phyloP scores from a whole-genome alignment of 441 rosid species.

The Euphorbia corollata region DNA sequence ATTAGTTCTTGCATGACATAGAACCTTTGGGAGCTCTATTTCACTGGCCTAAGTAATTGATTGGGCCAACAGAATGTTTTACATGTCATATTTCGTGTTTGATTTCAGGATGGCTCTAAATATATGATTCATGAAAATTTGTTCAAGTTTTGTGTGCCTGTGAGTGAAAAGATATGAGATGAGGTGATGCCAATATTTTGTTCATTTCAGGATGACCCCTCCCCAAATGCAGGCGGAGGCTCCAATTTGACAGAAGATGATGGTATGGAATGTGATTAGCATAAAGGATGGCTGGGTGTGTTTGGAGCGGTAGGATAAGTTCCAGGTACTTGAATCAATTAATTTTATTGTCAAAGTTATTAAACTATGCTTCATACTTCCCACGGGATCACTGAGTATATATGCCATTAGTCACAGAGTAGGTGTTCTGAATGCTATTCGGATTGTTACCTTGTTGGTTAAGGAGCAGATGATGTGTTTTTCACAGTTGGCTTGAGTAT shows the following conservation, averaged over 20 bases:
- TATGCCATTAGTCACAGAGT: conserved; percentile 46
- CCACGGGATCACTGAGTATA: conserved; percentile 27
- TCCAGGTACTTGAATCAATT: conserved; percentile 44
- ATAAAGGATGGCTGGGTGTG: conserved; percentile 86
- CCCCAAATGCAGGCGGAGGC: conserved; percentile 88
- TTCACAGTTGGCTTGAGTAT: conserved; percentile 68
- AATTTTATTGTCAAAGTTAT: background rate
- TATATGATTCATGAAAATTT: background rate
- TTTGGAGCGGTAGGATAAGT: conserved; percentile 97
- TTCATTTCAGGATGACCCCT: conserved; percentile 61
- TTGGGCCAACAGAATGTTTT: background rate
- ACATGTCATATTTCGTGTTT: conserved; percentile 3
- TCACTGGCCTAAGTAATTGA: conserved; percentile 14
- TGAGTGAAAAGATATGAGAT: background rate
- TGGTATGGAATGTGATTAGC: conserved; percentile 78
- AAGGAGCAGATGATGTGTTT: conserved; percentile 69
- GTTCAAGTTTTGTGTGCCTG: background rate
- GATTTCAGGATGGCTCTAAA: background rate
- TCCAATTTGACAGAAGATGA: conserved; percentile 93
- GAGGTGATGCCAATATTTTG: background rate
- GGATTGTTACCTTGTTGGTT: conserved; percentile 64
- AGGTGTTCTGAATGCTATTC: conserved; percentile 85
- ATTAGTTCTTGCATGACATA: background rate
- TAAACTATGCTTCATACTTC: background rate
- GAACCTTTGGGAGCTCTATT: background rate